phyloP scores from a whole-genome alignment of 2,329 filamentous ascomycete genomes.

The Nannizziopsis barbatae region DNA sequence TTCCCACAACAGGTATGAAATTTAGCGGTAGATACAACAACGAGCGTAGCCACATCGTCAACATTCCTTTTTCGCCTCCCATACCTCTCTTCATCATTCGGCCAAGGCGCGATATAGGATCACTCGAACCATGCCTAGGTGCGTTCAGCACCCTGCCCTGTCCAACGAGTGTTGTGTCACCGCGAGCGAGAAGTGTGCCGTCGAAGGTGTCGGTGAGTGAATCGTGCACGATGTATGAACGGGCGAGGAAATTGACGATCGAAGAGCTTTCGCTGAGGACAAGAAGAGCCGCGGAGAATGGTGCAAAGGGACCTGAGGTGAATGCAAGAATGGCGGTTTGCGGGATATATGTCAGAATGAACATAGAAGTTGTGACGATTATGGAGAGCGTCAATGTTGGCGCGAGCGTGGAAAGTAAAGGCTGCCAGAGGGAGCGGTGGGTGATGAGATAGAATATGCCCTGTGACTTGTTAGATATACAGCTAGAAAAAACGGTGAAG shows the following conservation, averaged over 20 bases:
- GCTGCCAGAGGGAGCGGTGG: slow-evolving; percentile 49
- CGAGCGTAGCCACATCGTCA: slow-evolving; percentile 58
- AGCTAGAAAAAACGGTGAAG: neutral
- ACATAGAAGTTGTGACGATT: slow-evolving; percentile 67
- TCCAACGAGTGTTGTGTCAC: slow-evolving; percentile 53
- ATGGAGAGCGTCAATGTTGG: slow-evolving; percentile 59
- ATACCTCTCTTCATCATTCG: slow-evolving; percentile 47
- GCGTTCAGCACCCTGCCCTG: slow-evolving; percentile 61
- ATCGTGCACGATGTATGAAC: slow-evolving; percentile 61
- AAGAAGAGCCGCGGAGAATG: slow-evolving; percentile 50
- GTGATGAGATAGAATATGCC: slow-evolving; percentile 51
- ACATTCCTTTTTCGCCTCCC: slow-evolving; percentile 30
- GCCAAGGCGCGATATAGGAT: slow-evolving; percentile 46
- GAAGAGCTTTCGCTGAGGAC: slow-evolving; percentile 47
- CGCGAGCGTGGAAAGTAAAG: slow-evolving; percentile 45
- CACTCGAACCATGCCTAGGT: slow-evolving; percentile 22
- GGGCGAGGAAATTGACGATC: slow-evolving; percentile 44
- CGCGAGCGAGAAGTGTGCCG: slow-evolving; percentile 49
- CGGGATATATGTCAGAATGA: slow-evolving; percentile 73
- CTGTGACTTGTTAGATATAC: slow-evolving; percentile 25
- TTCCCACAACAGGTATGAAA: slow-evolving; percentile 83
- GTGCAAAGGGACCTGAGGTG: slow-evolving; percentile 65
- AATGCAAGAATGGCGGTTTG: slow-evolving; percentile 74
- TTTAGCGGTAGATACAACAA: slow-evolving; percentile 83
- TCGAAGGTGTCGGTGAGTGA: slow-evolving; percentile 84